Conservation (phyloP, 345 rosid species). For the Syzygium aqueum region DNA sequence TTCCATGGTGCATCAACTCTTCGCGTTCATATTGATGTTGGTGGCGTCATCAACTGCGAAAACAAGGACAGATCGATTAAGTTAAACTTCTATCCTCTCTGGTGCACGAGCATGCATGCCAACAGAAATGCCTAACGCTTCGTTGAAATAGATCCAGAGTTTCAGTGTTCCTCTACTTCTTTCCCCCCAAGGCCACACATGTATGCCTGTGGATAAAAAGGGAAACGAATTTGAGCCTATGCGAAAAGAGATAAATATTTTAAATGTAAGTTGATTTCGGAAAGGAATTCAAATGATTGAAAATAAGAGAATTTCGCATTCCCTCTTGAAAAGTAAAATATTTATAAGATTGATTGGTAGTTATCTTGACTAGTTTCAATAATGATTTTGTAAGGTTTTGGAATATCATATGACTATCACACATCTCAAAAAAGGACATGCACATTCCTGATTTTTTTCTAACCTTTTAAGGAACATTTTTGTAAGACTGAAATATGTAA, state of each 20-base stretch:
- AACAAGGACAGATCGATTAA: no score
- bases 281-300: not conserved
- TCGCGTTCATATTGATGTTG: not conserved
- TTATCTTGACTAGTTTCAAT: not conserved
- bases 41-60: not conserved
- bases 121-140: not conserved
- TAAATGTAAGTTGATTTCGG: not conserved
- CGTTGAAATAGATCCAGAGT: not conserved
- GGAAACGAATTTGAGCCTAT: not conserved
- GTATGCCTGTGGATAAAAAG: not conserved
- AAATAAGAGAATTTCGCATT: not conserved
- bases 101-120: not conserved
- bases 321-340: not conserved
- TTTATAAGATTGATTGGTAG: not conserved
- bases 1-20: not conserved
- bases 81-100: no score
- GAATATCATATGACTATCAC: no score
- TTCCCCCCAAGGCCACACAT: not conserved
- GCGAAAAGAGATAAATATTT: not conserved
- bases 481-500: no score
- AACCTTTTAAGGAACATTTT: not conserved
- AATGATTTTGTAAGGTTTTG: not conserved
- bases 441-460: no score
- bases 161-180: not conserved
- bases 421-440: not conserved